Evolutionary conservation across 1,139 yeast species (phyloP).

Genomic region (Hanseniaspora sp.): DNA sequence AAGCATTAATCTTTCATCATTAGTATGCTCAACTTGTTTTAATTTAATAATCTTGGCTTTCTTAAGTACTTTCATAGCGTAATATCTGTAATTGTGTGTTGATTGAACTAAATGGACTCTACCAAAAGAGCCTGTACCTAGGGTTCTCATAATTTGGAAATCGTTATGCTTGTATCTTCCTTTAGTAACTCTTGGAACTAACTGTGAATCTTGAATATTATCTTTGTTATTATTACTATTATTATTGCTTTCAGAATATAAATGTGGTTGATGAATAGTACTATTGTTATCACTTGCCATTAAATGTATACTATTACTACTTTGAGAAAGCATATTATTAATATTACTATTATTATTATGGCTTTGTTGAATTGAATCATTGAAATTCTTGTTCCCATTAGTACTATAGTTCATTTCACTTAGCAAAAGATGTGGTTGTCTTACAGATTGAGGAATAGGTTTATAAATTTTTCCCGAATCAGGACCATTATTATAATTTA

Average conservation of each 20-base stretch:
- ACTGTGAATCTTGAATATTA: background rate
- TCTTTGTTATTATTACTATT: background rate
- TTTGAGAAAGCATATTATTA: too few species aligned
- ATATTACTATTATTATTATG: too few species aligned
- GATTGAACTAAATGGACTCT: slow-evolving; percentile 88
- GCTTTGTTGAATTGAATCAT: background rate
- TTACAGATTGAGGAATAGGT: slow-evolving; percentile 10
- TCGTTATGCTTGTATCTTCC: slow-evolving; percentile 80
- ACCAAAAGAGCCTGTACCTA: slow-evolving; percentile 97
- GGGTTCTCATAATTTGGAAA: slow-evolving; percentile 82
- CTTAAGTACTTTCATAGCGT: slow-evolving; percentile 86
- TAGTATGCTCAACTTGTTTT: slow-evolving; percentile 97
- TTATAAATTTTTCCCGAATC: slow-evolving; percentile 1
- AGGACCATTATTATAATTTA: background rate
- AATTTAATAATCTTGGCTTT: slow-evolving; percentile 85
- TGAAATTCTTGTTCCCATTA: background rate
- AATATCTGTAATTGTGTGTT: slow-evolving; percentile 85
- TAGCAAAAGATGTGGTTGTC: slow-evolving; percentile 11
- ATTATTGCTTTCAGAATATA: background rate
- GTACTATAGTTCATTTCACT: background rate
- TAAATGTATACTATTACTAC: background rate
- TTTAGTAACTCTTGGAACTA: slow-evolving; percentile 47
- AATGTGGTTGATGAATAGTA: background rate
- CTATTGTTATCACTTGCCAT: too few species aligned
- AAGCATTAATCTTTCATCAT: slow-evolving; percentile 91